Percentiles rank a stretch among this genome's conserved stretches.
phyloP scores from a whole-genome alignment of 2,329 filamentous ascomycete genomes.

The Camptophora hylomeconis region DNA sequence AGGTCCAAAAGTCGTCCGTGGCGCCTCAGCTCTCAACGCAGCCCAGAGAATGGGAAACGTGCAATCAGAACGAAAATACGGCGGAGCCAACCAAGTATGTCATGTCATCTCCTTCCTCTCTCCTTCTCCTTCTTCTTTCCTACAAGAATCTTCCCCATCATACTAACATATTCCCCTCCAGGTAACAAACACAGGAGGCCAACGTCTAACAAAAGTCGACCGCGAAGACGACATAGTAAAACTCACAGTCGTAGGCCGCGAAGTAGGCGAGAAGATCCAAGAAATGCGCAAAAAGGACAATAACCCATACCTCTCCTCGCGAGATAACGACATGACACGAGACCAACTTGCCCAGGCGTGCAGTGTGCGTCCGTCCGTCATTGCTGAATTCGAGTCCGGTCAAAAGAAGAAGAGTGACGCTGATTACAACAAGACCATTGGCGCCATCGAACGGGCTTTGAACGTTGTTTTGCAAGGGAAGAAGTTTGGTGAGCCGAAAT shows the following conservation, averaged over 20 bases:
- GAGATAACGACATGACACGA: no score
- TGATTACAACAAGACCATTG: no score
- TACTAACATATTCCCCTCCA: conserved; percentile 17
- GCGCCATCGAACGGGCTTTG: no score
- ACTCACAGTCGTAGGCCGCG: conserved; percentile 75
- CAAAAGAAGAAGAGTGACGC: no score
- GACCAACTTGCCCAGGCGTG: no score
- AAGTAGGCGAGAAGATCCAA: conserved; percentile 72
- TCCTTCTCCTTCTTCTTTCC: conserved; percentile 1
- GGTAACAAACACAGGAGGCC: conserved; percentile 54
- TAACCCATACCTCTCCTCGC: no score
- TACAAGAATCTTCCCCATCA: conserved; percentile 1
- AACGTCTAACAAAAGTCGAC: conserved; percentile 96
- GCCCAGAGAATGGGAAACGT: conserved; percentile 68
- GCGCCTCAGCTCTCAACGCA: conserved; percentile 74
- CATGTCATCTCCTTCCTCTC: conserved; percentile 1
- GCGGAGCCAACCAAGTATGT: conserved; percentile 66
- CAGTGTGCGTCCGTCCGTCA: no score
- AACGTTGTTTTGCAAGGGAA: no score
- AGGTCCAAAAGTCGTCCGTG: conserved; percentile 80
- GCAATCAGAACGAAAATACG: conserved; percentile 83
- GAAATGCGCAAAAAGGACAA: conserved; percentile 63
- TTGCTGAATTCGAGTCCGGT: no score
- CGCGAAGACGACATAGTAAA: conserved; percentile 95
- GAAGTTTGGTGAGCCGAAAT: no score